These are phyloP conservation scores for Tetragonia tetragonoides DNA, from an alignment of 148 eudicot species.

Conservation along the genomic window DNA sequence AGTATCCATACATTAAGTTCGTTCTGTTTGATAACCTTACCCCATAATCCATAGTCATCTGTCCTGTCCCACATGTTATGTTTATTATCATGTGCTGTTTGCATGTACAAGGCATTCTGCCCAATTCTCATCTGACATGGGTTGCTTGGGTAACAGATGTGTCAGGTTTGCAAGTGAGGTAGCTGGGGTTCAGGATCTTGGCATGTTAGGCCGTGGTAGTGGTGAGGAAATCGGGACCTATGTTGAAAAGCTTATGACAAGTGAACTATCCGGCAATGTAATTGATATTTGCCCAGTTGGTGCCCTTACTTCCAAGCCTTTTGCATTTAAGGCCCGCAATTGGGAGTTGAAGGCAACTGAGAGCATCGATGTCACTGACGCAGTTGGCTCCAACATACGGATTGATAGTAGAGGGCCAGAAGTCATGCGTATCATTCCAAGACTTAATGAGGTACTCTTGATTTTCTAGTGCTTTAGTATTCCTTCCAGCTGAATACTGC, in stretches of 20 bases:
- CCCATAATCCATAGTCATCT: background rate
- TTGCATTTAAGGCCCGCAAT: conserved; percentile 97
- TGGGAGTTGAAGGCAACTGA: conserved; percentile 99
- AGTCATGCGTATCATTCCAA: conserved; percentile 93
- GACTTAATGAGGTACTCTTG: conserved; percentile 82
- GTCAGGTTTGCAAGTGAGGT: conserved; percentile 94
- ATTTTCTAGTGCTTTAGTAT: background rate
- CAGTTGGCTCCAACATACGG: conserved; percentile 94
- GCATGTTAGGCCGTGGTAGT: conserved; percentile 99
- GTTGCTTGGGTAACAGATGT: conserved; percentile 51
- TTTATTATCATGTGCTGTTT: background rate
- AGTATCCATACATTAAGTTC: background rate
- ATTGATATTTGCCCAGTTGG: conserved; percentile 99
- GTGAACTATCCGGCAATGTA: conserved; percentile 98
- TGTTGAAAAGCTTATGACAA: conserved; percentile 92
- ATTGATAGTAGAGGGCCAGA: conserved; percentile 99
- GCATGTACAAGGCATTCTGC: conserved; percentile 3
- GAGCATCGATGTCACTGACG: conserved; percentile 95
- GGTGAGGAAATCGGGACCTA: conserved; percentile 99
- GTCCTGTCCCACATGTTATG: background rate
- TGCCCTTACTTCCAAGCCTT: conserved; percentile 96
- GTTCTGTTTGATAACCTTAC: background rate
- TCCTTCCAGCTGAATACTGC: background rate
- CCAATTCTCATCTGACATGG: background rate
- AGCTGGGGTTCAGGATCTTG: conserved; percentile 97